Percentiles rank a stretch among this genome's conserved stretches.
These are phyloP conservation scores for Naganishia cerealis DNA, from an alignment of 1,284 basidiomycete genomes.

Conservation along the genomic window DNA sequence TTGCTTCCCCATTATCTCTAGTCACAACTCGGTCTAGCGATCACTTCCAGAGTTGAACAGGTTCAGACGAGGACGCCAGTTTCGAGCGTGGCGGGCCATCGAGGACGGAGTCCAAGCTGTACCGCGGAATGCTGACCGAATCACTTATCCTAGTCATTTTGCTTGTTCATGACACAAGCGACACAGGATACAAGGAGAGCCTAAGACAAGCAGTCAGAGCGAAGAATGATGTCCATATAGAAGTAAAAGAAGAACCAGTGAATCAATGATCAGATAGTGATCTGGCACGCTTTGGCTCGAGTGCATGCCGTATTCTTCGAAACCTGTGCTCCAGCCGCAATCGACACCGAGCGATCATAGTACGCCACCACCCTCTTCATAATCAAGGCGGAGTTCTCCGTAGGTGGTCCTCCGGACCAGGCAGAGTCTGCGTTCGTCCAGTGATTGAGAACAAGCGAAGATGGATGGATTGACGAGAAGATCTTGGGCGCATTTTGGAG, in stretches of 20 bases:
- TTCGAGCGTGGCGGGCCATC: too few species aligned
- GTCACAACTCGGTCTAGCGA: too few species aligned
- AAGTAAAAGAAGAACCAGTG: neutral
- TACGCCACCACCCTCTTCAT: conserved; percentile 5
- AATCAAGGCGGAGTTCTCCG: conserved; percentile 5
- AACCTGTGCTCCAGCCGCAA: conserved; percentile 6
- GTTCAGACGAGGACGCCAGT: too few species aligned
- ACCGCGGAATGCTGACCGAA: too few species aligned
- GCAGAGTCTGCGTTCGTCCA: conserved; percentile 32
- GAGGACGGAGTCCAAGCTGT: too few species aligned
- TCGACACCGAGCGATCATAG: conserved; percentile 2
- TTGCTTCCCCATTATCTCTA: too few species aligned
- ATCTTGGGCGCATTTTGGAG: conserved; percentile 28
- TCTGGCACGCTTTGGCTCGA: conserved; percentile 5
- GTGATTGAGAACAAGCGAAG: conserved; percentile 33
- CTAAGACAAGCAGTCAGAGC: too few species aligned
- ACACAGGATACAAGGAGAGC: too few species aligned
- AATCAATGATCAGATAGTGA: neutral
- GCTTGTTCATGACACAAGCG: too few species aligned
- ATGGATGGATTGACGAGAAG: conserved; percentile 31
- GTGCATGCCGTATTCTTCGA: neutral
- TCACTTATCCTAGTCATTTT: too few species aligned
- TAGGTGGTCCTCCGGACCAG: conserved; percentile 35
- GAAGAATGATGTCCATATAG: too few species aligned
- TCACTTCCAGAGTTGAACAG: too few species aligned